Conservation (phyloP, 1,139 yeast species). For the Yamadazyma taylorii region DNA sequence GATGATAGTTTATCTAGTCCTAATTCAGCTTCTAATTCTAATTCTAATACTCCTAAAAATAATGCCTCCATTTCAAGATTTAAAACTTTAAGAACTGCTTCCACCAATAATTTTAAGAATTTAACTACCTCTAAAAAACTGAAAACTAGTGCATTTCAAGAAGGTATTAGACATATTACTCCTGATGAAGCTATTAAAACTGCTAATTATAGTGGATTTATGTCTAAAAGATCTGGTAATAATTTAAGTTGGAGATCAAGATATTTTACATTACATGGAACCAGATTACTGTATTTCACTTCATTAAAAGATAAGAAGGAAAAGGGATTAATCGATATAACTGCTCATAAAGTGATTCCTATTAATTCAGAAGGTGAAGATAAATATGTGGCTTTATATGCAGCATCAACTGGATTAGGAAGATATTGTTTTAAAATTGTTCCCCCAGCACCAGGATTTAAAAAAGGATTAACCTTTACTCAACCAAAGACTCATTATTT, state of each 20-base stretch:
- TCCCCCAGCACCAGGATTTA: conserved; percentile 98
- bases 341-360: conserved; percentile 87
- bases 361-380: conserved; percentile 56
- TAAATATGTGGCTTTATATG: conserved; percentile 78
- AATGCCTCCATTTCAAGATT: conserved; percentile 28
- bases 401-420: conserved; percentile 92
- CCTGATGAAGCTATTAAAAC: conserved; percentile 78
- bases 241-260: conserved; percentile 91
- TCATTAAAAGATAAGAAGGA: conserved; percentile 80
- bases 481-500: conserved; percentile 95
- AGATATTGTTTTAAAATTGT: conserved; percentile 87
- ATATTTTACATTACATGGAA: conserved; percentile 87
- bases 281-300: conserved; percentile 84
- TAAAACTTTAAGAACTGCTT: conserved; percentile 43
- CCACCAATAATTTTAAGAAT: conserved; percentile 45
- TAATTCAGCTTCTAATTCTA: conserved; percentile 11
- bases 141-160: conserved; percentile 90
- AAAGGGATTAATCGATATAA: conserved; percentile 91
- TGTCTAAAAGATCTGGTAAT: conserved; percentile 84
- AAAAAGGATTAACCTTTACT: conserved; percentile 92
- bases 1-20: conserved; percentile 7
- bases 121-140: conserved; percentile 48
- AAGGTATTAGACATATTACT: conserved; percentile 76
- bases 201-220: conserved; percentile 89
- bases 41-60: conserved; percentile 11